Base-by-base conservation (phyloP, 306 rosid species). In the Prunus padus region DNA sequence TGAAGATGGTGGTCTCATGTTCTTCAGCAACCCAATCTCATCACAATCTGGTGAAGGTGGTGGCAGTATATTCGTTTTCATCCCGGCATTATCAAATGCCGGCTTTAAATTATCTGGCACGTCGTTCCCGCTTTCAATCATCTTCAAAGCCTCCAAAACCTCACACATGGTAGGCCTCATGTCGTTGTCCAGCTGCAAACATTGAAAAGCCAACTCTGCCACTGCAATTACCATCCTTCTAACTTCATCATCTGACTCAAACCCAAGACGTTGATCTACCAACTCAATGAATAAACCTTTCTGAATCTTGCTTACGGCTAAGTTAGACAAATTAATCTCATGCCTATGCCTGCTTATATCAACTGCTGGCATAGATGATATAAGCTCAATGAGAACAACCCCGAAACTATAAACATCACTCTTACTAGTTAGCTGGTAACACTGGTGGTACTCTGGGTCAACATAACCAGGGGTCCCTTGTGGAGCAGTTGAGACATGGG, bases 361-460 rank as follows among this genome's bases (percentile, higher is more conserved):
- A 65, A 93, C 85, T 0, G 96, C 96, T 2, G 91, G 86, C 87
- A 76, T 52, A 13, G 96, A 90, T 8, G 98, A 87, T 61, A 90
- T 79, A 1, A 92, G 85, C 82, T 93, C 97, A 2, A 86, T 47
- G 1, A 93, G 89, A 51, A 87, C 90, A 59, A 90, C 95, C 4
- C 98, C 91, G 13, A 93, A 93, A 65, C 93, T 90, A 57, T 89
- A 87, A 10, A 89, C 97, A 64, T 93, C 95, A 56, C 97, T 93
- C 91, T 93, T 90, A 5, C 80, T 71, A 0, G 96, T 87, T 47
- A 93, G 90, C 80, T 85, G 86, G 69, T 86, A 87, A 67, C 85
- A 80, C 44, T 87, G 89, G 74, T 86, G 86, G 71, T 93, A 86
- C 72, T 90, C 91, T 11, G 96, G 96, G 47, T 93, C 96, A 22